Evolutionary conservation across 345 rosid species (phyloP), one percentile per base, ranked within the genome.

Genomic region (Kernera saxatilis): DNA sequence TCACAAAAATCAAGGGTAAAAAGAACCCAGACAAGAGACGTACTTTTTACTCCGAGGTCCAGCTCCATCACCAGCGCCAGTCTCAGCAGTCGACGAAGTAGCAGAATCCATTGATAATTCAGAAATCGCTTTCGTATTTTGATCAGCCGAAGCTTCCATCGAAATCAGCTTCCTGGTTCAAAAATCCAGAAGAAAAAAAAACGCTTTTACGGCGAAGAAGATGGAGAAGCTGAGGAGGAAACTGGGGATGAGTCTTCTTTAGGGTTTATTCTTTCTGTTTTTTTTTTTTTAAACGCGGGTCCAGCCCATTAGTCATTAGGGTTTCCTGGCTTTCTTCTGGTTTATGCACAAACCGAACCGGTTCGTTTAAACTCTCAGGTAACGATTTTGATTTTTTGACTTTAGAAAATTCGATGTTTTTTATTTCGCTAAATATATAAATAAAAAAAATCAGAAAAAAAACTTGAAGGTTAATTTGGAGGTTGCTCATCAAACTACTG

Each of bases 11-110:
- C 4, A 10, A 53, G 8, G 13, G 18, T 17, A 12, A 11, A 37
- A 9, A 11, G 1, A 45, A 21, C 14, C 8, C 0, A 43, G 14
- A 44, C 3, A 6, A 45, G 6, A 57, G 50, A 71, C 55, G 52
- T 56, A 91, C 99, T 94, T 94, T 74, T 94, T 94, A 81, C 99
- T 94, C 69, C 29, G 78, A 49, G 85, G 60, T 68, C 77, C 89
- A 48, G 78, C 83, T 19, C 72, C 60, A 32, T 76, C 82, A n/a
- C 73, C 40, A 3, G 81, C 43, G 0, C 14, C 33, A 54, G 66
- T 8, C 5, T 22, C 49, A 32, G 27, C 44, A 62, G 62, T 59
- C 10, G 57, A 33, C 12, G 74, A 5, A 5, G 45, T 37, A 10
- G 67, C 9, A 43, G 70, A 6, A 36, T 73, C 72, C 77, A 73